phyloP scores from a whole-genome alignment of 2,329 filamentous ascomycete genomes.

The Trichoderma koningiopsis region DNA sequence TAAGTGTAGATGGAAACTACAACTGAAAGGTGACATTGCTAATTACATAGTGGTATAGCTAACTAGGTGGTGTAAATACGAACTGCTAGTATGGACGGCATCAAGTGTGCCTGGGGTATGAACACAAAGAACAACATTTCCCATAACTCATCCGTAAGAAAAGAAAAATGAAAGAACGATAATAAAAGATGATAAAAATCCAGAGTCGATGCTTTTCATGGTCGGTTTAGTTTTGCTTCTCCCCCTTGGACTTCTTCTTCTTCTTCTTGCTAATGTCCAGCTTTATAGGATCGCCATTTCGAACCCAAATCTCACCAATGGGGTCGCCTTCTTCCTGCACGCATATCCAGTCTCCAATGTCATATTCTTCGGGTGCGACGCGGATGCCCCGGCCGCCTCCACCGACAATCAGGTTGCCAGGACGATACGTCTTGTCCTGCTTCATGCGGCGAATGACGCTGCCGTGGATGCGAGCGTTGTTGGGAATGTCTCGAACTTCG shows the following conservation, averaged over 20 bases:
- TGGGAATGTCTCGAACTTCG: slow-evolving; percentile 75
- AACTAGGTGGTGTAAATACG: slow-evolving; percentile 3
- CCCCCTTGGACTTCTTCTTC: background rate
- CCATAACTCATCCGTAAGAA: slow-evolving; percentile 9
- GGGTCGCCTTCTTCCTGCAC: slow-evolving; percentile 65
- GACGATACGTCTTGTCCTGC: slow-evolving; percentile 64
- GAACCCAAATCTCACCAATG: slow-evolving; percentile 69
- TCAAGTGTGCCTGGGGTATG: slow-evolving; percentile 6
- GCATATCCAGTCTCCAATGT: slow-evolving; percentile 73
- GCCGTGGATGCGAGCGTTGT: slow-evolving; percentile 69
- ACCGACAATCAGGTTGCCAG: slow-evolving; percentile 78
- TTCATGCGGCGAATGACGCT: slow-evolving; percentile 74
- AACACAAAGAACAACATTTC: slow-evolving; percentile 5
- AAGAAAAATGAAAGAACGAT: background rate
- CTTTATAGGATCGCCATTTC: slow-evolving; percentile 29
- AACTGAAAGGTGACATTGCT: background rate
- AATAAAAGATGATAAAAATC: background rate
- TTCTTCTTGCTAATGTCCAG: slow-evolving; percentile 15
- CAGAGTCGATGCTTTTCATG: background rate
- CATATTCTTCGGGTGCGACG: slow-evolving; percentile 60
- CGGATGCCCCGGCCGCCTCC: slow-evolving; percentile 73
- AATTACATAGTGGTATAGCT: background rate
- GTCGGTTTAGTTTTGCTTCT: background rate
- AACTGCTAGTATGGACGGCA: background rate
- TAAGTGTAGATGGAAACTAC: background rate